These are phyloP conservation scores for Botryotinia calthae DNA, from an alignment of 2,329 filamentous ascomycete genomes.

Conservation along the genomic window DNA sequence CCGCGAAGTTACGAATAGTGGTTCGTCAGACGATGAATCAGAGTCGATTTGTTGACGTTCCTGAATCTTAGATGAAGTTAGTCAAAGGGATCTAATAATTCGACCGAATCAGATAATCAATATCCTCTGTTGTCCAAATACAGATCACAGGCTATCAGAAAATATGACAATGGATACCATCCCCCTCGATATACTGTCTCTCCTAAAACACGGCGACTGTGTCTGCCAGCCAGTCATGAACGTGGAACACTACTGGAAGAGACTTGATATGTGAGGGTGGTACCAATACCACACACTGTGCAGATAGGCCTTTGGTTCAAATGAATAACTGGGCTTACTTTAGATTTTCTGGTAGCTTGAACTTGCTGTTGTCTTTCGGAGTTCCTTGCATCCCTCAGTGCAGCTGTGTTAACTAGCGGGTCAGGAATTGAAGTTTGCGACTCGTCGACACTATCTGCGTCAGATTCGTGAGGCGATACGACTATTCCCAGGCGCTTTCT, in stretches of 20 bases:
- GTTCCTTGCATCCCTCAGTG: not conserved
- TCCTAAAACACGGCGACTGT: not conserved
- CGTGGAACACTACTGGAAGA: not conserved
- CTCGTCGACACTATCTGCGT: constrained; percentile 26
- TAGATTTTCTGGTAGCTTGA: not conserved
- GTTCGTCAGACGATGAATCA: constrained; percentile 15
- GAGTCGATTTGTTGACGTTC: not conserved
- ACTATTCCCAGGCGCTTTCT: constrained; percentile 24
- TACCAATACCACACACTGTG: not conserved
- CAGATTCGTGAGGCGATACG: constrained; percentile 16
- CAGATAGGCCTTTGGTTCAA: too few relatives aligned
- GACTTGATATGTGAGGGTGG: not conserved
- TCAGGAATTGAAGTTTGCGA: constrained; percentile 19
- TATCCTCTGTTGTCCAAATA: not conserved
- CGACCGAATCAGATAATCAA: not conserved
- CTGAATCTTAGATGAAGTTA: not conserved
- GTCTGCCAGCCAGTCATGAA: not conserved
- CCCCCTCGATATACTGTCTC: not conserved
- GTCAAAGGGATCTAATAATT: not conserved
- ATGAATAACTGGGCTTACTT: not conserved
- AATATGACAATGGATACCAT: not conserved
- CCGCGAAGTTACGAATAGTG: not conserved
- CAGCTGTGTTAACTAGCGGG: too few relatives aligned
- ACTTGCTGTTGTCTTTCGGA: not conserved
- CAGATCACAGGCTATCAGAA: not conserved